Conservation (phyloP, 768 basidiomycete genomes). For the Mycena metata region DNA sequence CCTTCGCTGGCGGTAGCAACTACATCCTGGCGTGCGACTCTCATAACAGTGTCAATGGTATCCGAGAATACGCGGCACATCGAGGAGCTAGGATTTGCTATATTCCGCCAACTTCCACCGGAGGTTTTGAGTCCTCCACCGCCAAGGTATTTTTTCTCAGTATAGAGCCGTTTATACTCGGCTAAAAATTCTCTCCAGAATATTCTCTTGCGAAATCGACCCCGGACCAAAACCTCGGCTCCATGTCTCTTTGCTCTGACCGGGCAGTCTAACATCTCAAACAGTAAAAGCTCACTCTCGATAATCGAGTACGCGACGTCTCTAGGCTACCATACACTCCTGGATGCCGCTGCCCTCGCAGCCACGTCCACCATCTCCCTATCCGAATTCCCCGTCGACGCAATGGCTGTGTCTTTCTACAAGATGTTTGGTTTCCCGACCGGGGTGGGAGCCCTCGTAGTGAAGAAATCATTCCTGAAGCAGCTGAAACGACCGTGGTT, state of each 20-base stretch:
- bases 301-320: conserved; percentile 74
- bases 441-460: conserved; percentile 84
- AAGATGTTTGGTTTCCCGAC: conserved; percentile 94
- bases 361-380: conserved; percentile 80
- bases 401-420: conserved; percentile 88
- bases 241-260: conserved; percentile 82
- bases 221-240: conserved; percentile 56
- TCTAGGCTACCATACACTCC: conserved; percentile 79
- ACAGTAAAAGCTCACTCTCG: conserved; percentile 77
- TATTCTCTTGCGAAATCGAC: conserved; percentile 64
- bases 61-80: conserved; percentile 75
- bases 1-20: conserved; percentile 68
- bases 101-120: conserved; percentile 71
- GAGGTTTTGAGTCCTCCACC: conserved; percentile 70
- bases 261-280: conserved; percentile 87
- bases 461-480: conserved; percentile 75
- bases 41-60: conserved; percentile 89
- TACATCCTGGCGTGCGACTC: conserved; percentile 83
- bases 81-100: conserved; percentile 73
- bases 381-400: conserved; percentile 77
- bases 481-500: conserved; percentile 84
- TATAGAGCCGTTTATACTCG: conserved; percentile 38
- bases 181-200: conserved; percentile 59
- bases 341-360: conserved; percentile 87
- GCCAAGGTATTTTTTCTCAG: conserved; percentile 69